A percentile compares a stretch with the other conserved stretches of the same genome.
Evolutionary conservation across 495 filamentous ascomycete genomes (phyloP).

Genomic region (Aspergillus hancockii): DNA sequence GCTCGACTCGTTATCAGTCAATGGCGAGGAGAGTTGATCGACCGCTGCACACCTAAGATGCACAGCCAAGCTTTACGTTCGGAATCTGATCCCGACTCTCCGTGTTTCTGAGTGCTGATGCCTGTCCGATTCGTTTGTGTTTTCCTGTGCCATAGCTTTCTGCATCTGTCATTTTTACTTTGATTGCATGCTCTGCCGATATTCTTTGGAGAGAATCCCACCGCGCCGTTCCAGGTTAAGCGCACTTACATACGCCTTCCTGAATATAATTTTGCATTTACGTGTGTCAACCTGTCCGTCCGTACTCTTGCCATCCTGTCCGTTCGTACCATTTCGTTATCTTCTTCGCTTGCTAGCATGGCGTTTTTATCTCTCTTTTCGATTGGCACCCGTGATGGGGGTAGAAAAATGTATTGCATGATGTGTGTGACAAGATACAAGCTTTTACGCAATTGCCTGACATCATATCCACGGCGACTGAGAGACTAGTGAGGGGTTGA

Average conservation of each 20-base stretch:
- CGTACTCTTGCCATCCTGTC: background rate
- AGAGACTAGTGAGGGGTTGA: background rate
- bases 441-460: background rate
- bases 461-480: background rate
- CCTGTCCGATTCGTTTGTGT: background rate
- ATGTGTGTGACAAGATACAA: background rate
- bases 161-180: background rate
- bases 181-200: background rate
- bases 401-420: background rate
- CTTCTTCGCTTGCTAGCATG: background rate
- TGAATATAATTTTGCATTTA: background rate
- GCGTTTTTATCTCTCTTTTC: background rate
- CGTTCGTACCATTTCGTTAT: background rate
- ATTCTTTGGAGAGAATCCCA: background rate
- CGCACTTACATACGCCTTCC: background rate
- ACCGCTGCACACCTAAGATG: background rate
- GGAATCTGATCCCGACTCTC: background rate
- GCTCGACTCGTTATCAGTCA: slow-evolving; percentile 44
- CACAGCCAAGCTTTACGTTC: background rate
- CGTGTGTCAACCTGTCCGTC: background rate
- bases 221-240: background rate
- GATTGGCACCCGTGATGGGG: background rate
- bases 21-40: slow-evolving; percentile 22
- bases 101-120: background rate
- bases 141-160: background rate